These are phyloP conservation scores for Ogataea sp. DNA, from an alignment of 805 yeast genomes.

Conservation along the genomic window DNA sequence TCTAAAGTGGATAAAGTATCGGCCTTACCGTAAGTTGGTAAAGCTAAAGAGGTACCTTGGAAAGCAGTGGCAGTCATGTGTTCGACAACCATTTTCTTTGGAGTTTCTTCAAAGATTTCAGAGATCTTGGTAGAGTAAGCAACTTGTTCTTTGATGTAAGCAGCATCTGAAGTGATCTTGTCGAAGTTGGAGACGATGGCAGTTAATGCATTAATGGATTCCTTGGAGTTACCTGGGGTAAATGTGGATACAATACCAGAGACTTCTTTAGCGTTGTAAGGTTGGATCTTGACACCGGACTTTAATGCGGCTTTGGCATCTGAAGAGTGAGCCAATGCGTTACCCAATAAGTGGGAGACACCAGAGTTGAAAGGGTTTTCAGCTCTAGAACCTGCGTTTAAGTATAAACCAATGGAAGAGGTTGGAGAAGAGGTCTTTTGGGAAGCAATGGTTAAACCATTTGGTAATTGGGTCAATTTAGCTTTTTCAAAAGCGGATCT, in stretches of 20 bases:
- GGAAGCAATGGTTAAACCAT: slow-evolving; percentile 69
- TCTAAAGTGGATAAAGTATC: slow-evolving; percentile 56
- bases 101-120: slow-evolving; percentile 45
- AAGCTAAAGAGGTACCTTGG: slow-evolving; percentile 76
- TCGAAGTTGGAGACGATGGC: slow-evolving; percentile 30
- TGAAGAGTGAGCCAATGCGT: slow-evolving; percentile 33
- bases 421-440: slow-evolving; percentile 52
- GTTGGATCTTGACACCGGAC: slow-evolving; percentile 48
- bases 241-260: slow-evolving; percentile 58
- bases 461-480: slow-evolving; percentile 61
- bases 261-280: slow-evolving; percentile 53
- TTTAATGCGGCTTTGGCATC: slow-evolving; percentile 25
- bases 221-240: slow-evolving; percentile 44
- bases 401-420: slow-evolving; percentile 61
- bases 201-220: slow-evolving; percentile 47
- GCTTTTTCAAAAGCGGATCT: slow-evolving; percentile 40
- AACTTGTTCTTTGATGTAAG: slow-evolving; percentile 38
- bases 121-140: slow-evolving; percentile 37
- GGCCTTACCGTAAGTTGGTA: slow-evolving; percentile 69
- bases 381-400: slow-evolving; percentile 71
- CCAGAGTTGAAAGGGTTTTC: slow-evolving; percentile 82
- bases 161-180: slow-evolving; percentile 31
- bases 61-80: slow-evolving; percentile 78
- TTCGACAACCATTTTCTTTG: slow-evolving; percentile 53
- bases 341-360: slow-evolving; percentile 58